Conservation (phyloP, 2,329 filamentous ascomycete genomes). For the Penicillium psychrosexuale region DNA sequence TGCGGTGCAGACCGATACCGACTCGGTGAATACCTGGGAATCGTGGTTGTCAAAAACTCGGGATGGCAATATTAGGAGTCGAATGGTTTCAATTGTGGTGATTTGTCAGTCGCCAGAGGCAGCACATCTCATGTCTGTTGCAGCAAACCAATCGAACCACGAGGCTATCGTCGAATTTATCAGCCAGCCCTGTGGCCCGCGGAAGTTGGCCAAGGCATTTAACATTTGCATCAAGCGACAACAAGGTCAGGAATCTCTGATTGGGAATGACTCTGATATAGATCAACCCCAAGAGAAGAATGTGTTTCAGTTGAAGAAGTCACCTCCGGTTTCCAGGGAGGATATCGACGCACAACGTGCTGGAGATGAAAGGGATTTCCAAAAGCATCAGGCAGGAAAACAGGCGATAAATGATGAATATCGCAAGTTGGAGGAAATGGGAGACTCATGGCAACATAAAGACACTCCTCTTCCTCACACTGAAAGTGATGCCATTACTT, state of each 20-base stretch:
- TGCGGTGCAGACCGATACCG: conserved; percentile 22
- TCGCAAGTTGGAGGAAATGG: neutral
- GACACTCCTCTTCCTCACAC: neutral
- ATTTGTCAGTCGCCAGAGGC: conserved; percentile 26
- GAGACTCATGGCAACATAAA: neutral
- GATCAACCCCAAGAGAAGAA: neutral
- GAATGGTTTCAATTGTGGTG: conserved; percentile 29
- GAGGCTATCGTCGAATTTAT: conserved; percentile 32
- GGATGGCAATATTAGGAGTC: neutral
- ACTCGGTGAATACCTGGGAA: conserved; percentile 17
- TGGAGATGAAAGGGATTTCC: neutral
- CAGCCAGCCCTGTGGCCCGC: conserved; percentile 35
- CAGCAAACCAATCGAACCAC: conserved; percentile 4
- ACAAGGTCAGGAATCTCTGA: neutral
- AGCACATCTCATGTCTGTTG: conserved; percentile 20
- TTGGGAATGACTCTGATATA: neutral
- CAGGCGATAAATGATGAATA: neutral
- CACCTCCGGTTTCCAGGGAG: neutral
- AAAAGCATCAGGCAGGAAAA: neutral
- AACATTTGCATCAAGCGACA: conserved; percentile 23
- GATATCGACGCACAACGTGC: neutral
- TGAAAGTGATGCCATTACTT: neutral
- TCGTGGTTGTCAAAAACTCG: conserved; percentile 10
- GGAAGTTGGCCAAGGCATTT: conserved; percentile 34
- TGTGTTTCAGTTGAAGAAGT: neutral